Percentiles rank a stretch among this genome's conserved stretches.
phyloP scores from a whole-genome alignment of 1,284 basidiomycete genomes.

The Lentinula novae-zelandiae region DNA sequence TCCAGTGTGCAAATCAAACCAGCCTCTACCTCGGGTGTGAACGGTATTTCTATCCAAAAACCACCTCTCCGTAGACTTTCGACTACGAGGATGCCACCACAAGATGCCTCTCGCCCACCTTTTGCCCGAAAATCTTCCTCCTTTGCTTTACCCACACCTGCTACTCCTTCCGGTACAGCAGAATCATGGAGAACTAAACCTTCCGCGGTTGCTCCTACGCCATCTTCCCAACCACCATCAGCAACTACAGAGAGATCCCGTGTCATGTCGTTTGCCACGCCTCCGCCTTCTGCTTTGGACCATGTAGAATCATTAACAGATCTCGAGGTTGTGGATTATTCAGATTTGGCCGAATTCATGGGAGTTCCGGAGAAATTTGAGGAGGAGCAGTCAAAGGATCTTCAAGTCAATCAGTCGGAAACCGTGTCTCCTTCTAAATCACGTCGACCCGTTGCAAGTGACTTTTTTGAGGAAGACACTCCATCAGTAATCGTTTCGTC shows the following conservation, averaged over 20 bases:
- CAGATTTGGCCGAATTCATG: slow-evolving; percentile 67
- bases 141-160: slow-evolving; percentile 18
- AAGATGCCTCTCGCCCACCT: slow-evolving; percentile 1
- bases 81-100: slow-evolving; percentile 5
- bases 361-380: slow-evolving; percentile 32
- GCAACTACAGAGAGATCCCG: slow-evolving; percentile 15
- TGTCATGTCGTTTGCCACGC: slow-evolving; percentile 29
- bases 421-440: slow-evolving; percentile 16
- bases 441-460: slow-evolving; percentile 54
- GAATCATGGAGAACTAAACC: slow-evolving; percentile 64
- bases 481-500: slow-evolving; percentile 14
- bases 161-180: slow-evolving; percentile 34
- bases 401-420: slow-evolving; percentile 16
- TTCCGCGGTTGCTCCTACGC: slow-evolving; percentile 22
- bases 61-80: slow-evolving; percentile 20
- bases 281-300: slow-evolving; percentile 38
- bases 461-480: slow-evolving; percentile 59
- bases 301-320: slow-evolving; percentile 49
- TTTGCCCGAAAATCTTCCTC: slow-evolving; percentile 3
- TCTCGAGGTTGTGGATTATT: slow-evolving; percentile 74
- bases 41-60: slow-evolving; percentile 23
- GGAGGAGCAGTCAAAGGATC: slow-evolving; percentile 10
- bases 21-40: slow-evolving; percentile 17
- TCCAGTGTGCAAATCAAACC: background rate
- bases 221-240: slow-evolving; percentile 12